These are phyloP conservation scores for Leishmania turanica DNA, from an alignment of 208 protist genomes.

Conservation along the genomic window DNA sequence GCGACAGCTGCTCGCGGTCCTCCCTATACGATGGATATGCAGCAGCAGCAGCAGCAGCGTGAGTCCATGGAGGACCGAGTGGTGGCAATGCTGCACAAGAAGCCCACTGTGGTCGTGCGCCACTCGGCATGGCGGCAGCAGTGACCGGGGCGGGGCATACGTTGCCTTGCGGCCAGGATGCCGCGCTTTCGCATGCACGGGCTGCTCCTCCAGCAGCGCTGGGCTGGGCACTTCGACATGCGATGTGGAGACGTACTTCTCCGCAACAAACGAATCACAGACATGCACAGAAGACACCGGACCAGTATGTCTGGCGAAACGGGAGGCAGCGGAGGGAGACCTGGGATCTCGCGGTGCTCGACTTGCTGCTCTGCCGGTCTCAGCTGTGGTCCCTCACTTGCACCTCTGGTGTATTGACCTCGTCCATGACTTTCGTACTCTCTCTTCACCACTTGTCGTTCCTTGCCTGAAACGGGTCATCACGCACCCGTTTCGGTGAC, in stretches of 20 bases:
- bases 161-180: background rate
- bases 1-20: background rate
- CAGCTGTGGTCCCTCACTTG: background rate
- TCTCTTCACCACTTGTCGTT: background rate
- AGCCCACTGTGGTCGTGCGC: conserved; percentile 26
- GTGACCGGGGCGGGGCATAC: background rate
- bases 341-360: background rate
- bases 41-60: background rate
- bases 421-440: background rate
- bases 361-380: background rate
- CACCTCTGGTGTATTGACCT: background rate
- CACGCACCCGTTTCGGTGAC: background rate
- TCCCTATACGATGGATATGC: conserved; percentile 11
- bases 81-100: conserved; percentile 21
- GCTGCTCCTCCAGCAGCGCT: background rate
- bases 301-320: background rate
- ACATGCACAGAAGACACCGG: background rate
- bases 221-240: background rate
- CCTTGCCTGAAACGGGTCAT: background rate
- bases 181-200: background rate
- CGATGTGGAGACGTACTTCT: background rate
- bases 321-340: background rate
- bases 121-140: conserved; percentile 18
- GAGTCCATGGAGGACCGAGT: conserved; percentile 26
- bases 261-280: background rate